Evolutionary conservation across 169 alveolate species (phyloP).

Genomic region (Theileria annulata): DNA sequence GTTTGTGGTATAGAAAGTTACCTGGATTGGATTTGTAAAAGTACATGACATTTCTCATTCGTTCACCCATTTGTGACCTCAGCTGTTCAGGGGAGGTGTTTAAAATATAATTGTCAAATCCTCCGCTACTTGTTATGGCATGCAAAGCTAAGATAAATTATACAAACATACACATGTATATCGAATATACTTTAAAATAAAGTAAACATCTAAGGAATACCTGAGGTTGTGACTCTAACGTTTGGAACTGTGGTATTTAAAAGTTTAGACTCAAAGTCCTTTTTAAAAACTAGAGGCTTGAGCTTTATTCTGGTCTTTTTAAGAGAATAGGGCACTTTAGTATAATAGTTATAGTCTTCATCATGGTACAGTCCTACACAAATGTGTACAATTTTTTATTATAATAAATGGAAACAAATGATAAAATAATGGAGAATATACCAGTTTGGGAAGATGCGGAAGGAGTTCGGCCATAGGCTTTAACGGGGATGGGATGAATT

Average conservation of each 20-base stretch:
- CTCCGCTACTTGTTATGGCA: slow-evolving; percentile 86
- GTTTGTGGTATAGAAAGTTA: neutral
- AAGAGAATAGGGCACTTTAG: slow-evolving; percentile 80
- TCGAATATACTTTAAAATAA: no score
- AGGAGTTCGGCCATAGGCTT: slow-evolving; percentile 86
- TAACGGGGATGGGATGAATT: slow-evolving; percentile 85
- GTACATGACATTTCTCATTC: slow-evolving; percentile 79
- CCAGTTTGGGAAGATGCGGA: slow-evolving; percentile 87
- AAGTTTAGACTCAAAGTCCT: slow-evolving; percentile 70
- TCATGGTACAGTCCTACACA: slow-evolving; percentile 79
- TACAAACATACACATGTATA: neutral
- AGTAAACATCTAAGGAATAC: neutral
- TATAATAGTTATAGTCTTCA: slow-evolving; percentile 83
- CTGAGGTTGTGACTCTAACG: slow-evolving; percentile 81
- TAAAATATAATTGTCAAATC: slow-evolving; percentile 83
- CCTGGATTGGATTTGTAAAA: slow-evolving; percentile 73
- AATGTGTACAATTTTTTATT: neutral
- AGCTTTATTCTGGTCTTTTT: slow-evolving; percentile 75
- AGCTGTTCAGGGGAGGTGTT: slow-evolving; percentile 86
- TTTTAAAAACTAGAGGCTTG: slow-evolving; percentile 76
- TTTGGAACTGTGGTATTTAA: slow-evolving; percentile 79
- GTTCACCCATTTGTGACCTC: slow-evolving; percentile 83
- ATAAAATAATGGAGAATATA: neutral
- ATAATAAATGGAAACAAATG: neutral
- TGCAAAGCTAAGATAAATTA: slow-evolving; percentile 70